Evolutionary conservation across 2,329 filamentous ascomycete species (phyloP).

Genomic region (Ramularia endophylla): DNA sequence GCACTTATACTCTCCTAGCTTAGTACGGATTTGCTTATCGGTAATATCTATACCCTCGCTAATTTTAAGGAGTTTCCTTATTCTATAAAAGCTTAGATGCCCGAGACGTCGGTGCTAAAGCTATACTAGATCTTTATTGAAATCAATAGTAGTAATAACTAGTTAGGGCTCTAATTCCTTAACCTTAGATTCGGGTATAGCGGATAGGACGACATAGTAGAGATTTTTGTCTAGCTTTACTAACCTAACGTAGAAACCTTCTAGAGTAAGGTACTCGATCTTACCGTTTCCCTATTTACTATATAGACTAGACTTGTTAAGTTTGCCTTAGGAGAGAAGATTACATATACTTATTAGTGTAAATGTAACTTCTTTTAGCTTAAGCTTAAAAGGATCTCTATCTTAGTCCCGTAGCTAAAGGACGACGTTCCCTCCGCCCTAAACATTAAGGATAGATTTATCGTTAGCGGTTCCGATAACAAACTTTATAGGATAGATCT

Average conservation of each 20-base stretch:
- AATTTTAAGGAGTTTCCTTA: slow-evolving; percentile 1
- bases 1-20: not conserved
- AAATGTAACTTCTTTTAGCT: not conserved
- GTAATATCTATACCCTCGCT: slow-evolving; percentile 3
- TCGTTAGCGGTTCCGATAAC: not conserved
- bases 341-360: not conserved
- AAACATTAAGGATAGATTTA: not conserved
- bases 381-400: not conserved
- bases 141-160: slow-evolving; percentile 1
- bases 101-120: slow-evolving; percentile 4
- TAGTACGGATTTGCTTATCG: slow-evolving; percentile 1
- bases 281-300: not conserved
- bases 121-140: not conserved
- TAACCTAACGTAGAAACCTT: not conserved
- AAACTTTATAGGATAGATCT: not conserved
- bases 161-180: not conserved
- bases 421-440: not conserved
- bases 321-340: not conserved
- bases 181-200: not conserved
- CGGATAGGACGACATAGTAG: not conserved
- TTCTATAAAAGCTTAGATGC: not conserved
- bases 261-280: not conserved
- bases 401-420: not conserved
- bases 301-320: not conserved
- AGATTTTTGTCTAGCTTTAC: not conserved